These are phyloP conservation scores for Globisporangium barbulae DNA, from an alignment of 352 stramenopile genomes.

Conservation along the genomic window DNA sequence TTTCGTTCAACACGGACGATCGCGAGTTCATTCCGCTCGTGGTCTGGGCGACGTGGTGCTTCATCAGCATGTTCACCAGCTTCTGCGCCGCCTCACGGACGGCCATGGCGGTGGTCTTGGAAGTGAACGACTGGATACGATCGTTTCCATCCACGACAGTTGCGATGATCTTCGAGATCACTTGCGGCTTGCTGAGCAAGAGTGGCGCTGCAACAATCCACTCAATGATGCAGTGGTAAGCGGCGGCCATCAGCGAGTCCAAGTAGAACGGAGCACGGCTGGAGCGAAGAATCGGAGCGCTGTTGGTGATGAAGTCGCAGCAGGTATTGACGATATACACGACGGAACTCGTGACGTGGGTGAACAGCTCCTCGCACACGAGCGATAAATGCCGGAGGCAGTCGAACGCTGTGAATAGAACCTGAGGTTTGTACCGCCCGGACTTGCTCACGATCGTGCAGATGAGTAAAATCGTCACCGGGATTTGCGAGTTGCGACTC, in stretches of 20 bases:
- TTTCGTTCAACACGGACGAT: constrained; percentile 56
- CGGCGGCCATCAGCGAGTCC: constrained; percentile 76
- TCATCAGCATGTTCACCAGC: constrained; percentile 85
- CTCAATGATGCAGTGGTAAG: constrained; percentile 82
- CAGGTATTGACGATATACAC: constrained; percentile 81
- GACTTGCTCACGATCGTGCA: constrained; percentile 85
- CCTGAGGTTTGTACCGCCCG: constrained; percentile 72
- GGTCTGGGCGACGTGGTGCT: constrained; percentile 75
- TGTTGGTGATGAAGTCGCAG: constrained; percentile 85
- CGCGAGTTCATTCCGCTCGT: constrained; percentile 39
- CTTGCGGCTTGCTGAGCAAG: constrained; percentile 65
- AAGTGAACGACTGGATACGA: constrained; percentile 57
- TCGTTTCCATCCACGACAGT: constrained; percentile 80
- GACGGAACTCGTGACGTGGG: constrained; percentile 72
- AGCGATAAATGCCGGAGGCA: constrained; percentile 80
- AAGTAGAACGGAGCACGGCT: constrained; percentile 77
- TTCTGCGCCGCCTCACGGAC: constrained; percentile 76
- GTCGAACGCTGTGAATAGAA: constrained; percentile 85
- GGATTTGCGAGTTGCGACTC: constrained; percentile 81
- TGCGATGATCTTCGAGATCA: constrained; percentile 79
- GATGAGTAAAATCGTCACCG: constrained; percentile 81
- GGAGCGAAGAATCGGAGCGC: constrained; percentile 65
- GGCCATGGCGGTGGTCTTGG: constrained; percentile 42
- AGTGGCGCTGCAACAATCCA: constrained; percentile 79
- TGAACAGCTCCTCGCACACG: constrained; percentile 73